Evolutionary conservation across 2,329 filamentous ascomycete species (phyloP).

Genomic region (Sporothrix humicola): DNA sequence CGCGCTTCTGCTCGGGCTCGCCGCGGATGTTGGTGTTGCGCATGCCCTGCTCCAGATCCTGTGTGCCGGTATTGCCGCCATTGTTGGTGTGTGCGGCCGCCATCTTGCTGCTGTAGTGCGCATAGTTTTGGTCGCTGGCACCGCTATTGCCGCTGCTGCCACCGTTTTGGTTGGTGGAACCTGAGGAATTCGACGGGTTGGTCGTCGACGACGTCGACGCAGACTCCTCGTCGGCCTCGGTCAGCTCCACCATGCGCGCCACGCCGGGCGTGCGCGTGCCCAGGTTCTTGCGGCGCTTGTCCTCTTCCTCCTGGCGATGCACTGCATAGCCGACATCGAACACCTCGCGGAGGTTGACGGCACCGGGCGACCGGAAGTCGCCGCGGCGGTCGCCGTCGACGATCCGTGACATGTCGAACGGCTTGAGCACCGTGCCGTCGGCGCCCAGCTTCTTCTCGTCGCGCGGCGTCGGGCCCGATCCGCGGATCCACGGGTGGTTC

Average conservation of each 20-base stretch:
- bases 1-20: slow-evolving; percentile 50
- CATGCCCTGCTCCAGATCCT: slow-evolving; percentile 84
- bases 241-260: slow-evolving; percentile 64
- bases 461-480: slow-evolving; percentile 62
- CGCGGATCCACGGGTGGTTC: slow-evolving; percentile 89
- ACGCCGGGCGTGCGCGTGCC: slow-evolving; percentile 69
- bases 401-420: slow-evolving; percentile 62
- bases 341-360: slow-evolving; percentile 93
- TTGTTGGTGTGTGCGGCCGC: slow-evolving; percentile 64
- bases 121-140: slow-evolving; percentile 28
- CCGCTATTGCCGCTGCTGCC: slow-evolving; percentile 24
- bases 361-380: slow-evolving; percentile 95
- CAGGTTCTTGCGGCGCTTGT: slow-evolving; percentile 86
- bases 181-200: slow-evolving; percentile 41
- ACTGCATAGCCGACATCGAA: slow-evolving; percentile 99
- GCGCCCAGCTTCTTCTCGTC: slow-evolving; percentile 62
- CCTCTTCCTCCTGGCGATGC: slow-evolving; percentile 94
- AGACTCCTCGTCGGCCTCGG: slow-evolving; percentile 69
- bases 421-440: slow-evolving; percentile 53
- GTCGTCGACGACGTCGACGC: slow-evolving; percentile 43
- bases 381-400: slow-evolving; percentile 69
- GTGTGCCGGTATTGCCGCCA: slow-evolving; percentile 54
- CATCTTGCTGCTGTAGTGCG: slow-evolving; percentile 42
- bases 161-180: not conserved
- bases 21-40: slow-evolving; percentile 77